Evolutionary conservation across 768 basidiomycete genomes (phyloP), one percentile per base, ranked within the genome.

Genomic region (Candolleomyces efflorescens): DNA sequence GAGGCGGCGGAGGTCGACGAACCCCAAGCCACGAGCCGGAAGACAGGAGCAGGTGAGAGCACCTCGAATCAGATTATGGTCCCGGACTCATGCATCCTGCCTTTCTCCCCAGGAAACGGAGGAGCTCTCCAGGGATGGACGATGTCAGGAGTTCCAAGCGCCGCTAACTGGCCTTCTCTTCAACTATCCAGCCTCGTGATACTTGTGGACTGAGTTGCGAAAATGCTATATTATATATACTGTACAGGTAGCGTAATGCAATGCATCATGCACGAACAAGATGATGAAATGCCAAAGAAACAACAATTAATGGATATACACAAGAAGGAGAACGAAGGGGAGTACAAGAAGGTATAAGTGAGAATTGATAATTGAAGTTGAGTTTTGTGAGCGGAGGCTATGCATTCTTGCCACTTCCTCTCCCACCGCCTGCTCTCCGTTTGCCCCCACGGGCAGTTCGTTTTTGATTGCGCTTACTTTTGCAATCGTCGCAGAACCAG

Each of bases 401-500:
- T 55, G 63, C 62, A 53, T 32, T 32, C 11, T 64, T 67, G n/a
- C 66, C 69, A 41, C 65, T 62, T 39, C 67, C 66, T 39, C 69
- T 65, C 43, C 63, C 62, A 12, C 69, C 73, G 20, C 64, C 71
- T 27, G 72, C 61, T 68, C 73, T 69, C 59, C 82, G 78, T 65
- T 80, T 84, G 36, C 79, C 83, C 32, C 79, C 81, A 44, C 84
- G 76, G 49, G 76, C 77, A 15, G 78, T 69, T 43, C 81, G 75
- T 60, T 82, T 83, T 36, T 72, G 76, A 49, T 74, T 75, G 56
- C 82, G 82, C 67, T 84, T 88, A 43, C 67, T 71, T 57, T 74
- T 78, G 64, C 91, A 93, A 3, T 73, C 71, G 0, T 88, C 84
- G 68, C 91, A 93, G 66, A 79, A 89, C 91, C 91, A 93, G 23